Conservation (phyloP, 805 yeast genomes). For the Blastobotrys peoriensis region DNA sequence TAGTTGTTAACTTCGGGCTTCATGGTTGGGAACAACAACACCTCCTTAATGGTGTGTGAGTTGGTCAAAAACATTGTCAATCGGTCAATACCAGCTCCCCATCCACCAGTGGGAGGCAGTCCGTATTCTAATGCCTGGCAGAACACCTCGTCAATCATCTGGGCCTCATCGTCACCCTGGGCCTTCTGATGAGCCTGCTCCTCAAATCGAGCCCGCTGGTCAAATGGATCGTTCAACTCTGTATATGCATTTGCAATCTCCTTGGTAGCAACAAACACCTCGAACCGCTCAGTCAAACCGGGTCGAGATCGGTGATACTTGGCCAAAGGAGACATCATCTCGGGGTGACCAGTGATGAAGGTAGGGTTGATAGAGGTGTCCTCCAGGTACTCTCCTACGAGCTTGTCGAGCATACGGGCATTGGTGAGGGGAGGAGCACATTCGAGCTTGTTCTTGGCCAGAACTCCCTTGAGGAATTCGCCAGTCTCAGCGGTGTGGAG, state of each 20-base stretch:
- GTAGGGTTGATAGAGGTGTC: constrained; percentile 95
- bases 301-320: constrained; percentile 88
- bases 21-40: constrained; percentile 95
- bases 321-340: constrained; percentile 99
- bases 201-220: constrained; percentile 95
- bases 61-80: constrained; percentile 96
- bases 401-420: constrained; percentile 97
- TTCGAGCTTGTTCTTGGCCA: constrained; percentile 74
- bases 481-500: constrained; percentile 93
- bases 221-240: constrained; percentile 98
- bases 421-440: constrained; percentile 91
- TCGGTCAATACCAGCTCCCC: constrained; percentile 99
- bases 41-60: constrained; percentile 96
- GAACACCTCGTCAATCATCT: constrained; percentile 92
- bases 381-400: constrained; percentile 89
- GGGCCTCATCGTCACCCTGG: constrained; percentile 99
- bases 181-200: constrained; percentile 98
- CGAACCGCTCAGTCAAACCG: constrained; percentile 97
- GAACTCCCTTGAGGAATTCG: constrained; percentile 73
- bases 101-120: constrained; percentile 98
- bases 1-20: constrained; percentile 68
- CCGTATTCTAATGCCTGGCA: constrained; percentile 97
- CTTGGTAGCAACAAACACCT: constrained; percentile 96
- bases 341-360: constrained; percentile 97
- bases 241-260: constrained; percentile 98